phyloP scores from a whole-genome alignment of 306 rosid species.

The Prunus davidiana region DNA sequence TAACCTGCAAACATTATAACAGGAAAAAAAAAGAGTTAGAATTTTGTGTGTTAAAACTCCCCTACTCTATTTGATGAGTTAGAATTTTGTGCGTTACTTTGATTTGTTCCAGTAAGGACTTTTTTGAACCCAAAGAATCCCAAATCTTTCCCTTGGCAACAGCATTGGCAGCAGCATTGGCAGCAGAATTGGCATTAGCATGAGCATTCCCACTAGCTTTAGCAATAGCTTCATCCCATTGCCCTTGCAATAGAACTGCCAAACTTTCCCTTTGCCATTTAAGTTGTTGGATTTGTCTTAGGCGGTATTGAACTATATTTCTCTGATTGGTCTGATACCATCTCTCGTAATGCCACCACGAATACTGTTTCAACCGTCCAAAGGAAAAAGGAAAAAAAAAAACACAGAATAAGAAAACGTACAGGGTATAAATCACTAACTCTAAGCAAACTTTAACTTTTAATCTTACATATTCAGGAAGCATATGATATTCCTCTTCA shows the following conservation, averaged over 20 bases:
- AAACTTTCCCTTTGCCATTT: not conserved
- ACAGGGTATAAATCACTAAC: not conserved
- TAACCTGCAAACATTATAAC: constrained; percentile 1
- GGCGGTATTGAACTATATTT: not conserved
- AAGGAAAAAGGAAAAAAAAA: not conserved
- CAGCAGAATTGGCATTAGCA: constrained; percentile 14
- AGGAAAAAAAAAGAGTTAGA: not conserved
- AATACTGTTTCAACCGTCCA: not conserved
- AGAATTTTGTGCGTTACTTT: constrained; percentile 6
- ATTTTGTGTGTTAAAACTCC: not conserved
- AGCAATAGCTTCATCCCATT: constrained; percentile 14
- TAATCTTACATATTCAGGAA: not conserved
- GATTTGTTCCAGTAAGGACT: constrained; percentile 15
- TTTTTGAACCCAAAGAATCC: constrained; percentile 18
- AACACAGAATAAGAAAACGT: not conserved
- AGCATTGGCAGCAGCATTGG: constrained; percentile 19
- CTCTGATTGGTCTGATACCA: not conserved
- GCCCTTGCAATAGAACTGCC: not conserved
- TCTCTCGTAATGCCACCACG: not conserved
- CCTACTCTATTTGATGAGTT: not conserved
- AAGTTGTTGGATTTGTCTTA: constrained; percentile 2
- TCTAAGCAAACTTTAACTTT: not conserved
- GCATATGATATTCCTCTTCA: not conserved
- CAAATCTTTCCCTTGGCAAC: constrained; percentile 3
- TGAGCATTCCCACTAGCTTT: constrained; percentile 17